Percentiles rank a stretch among this genome's conserved stretches.
Conservation (phyloP, 2,329 filamentous ascomycete species). For the Exophiala bonariae region DNA sequence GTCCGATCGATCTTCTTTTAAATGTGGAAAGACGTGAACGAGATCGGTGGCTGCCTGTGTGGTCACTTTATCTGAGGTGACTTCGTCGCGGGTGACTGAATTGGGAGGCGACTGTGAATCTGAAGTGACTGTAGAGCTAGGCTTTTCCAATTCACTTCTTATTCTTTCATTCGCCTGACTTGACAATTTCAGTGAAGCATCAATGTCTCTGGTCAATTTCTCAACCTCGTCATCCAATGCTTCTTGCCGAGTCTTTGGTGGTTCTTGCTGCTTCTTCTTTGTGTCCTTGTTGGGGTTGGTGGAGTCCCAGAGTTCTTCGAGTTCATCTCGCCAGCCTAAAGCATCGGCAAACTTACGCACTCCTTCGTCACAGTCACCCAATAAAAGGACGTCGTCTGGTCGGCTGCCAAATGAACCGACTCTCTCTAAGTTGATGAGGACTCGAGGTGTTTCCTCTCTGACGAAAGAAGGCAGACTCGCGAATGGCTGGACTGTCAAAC, state of each 20-base stretch:
- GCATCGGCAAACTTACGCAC: constrained; percentile 75
- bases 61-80: constrained; percentile 6
- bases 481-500: constrained; percentile 84
- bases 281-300: constrained; percentile 64
- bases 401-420: constrained; percentile 78
- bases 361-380: constrained; percentile 81
- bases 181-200: constrained; percentile 53
- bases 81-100: background rate
- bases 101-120: background rate
- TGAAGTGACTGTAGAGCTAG: background rate
- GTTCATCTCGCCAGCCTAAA: constrained; percentile 81
- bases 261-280: constrained; percentile 38
- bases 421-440: constrained; percentile 83
- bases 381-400: constrained; percentile 77
- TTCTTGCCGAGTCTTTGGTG: constrained; percentile 54
- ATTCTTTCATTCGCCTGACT: constrained; percentile 28
- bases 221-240: constrained; percentile 58
- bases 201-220: constrained; percentile 59
- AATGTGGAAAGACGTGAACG: constrained; percentile 27
- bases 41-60: constrained; percentile 11
- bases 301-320: constrained; percentile 72
- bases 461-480: constrained; percentile 72
- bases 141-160: constrained; percentile 40
- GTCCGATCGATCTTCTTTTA: constrained; percentile 20
- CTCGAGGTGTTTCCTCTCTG: constrained; percentile 63